These are phyloP conservation scores for Fusarium tjaetaba DNA, from an alignment of 2,329 filamentous ascomycete genomes.

Conservation along the genomic window DNA sequence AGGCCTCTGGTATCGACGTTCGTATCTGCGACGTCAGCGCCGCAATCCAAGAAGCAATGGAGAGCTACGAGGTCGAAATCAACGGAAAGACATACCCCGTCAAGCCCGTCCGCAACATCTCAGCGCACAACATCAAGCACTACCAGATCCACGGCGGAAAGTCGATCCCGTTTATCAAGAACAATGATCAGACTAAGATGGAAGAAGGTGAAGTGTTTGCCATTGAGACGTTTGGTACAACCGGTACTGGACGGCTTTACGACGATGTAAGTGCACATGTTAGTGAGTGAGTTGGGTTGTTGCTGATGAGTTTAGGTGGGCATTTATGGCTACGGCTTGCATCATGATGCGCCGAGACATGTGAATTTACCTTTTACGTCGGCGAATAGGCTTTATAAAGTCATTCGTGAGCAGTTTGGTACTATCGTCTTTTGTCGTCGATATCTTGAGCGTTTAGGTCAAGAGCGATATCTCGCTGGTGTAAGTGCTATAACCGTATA, in stretches of 20 bases:
- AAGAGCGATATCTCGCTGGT: conserved; percentile 67
- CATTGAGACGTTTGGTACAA: conserved; percentile 93
- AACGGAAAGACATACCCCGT: conserved; percentile 79
- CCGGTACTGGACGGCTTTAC: conserved; percentile 81
- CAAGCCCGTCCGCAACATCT: conserved; percentile 83
- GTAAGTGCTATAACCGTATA: conserved; percentile 47
- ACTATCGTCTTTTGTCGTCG: conserved; percentile 69
- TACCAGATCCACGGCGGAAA: conserved; percentile 90
- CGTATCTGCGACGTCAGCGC: conserved; percentile 84
- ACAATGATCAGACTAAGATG: conserved; percentile 87
- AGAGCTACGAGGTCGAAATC: conserved; percentile 87
- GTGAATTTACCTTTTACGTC: conserved; percentile 57
- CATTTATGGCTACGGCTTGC: conserved; percentile 62
- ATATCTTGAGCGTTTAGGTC: conserved; percentile 71
- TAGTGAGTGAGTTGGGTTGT: rapidly evolving
- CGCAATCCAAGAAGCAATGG: conserved; percentile 87
- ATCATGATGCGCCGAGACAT: conserved; percentile 49
- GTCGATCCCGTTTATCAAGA: conserved; percentile 89
- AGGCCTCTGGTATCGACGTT: conserved; percentile 81
- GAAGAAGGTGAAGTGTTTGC: conserved; percentile 93
- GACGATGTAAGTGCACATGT: conserved; percentile 70
- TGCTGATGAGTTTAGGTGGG: conserved; percentile 50
- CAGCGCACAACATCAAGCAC: conserved; percentile 85
- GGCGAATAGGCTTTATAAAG: conserved; percentile 66
- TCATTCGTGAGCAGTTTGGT: conserved; percentile 70